These are phyloP conservation scores for Fusarium nodosum DNA, from an alignment of 2,329 filamentous ascomycete genomes.

Conservation along the genomic window DNA sequence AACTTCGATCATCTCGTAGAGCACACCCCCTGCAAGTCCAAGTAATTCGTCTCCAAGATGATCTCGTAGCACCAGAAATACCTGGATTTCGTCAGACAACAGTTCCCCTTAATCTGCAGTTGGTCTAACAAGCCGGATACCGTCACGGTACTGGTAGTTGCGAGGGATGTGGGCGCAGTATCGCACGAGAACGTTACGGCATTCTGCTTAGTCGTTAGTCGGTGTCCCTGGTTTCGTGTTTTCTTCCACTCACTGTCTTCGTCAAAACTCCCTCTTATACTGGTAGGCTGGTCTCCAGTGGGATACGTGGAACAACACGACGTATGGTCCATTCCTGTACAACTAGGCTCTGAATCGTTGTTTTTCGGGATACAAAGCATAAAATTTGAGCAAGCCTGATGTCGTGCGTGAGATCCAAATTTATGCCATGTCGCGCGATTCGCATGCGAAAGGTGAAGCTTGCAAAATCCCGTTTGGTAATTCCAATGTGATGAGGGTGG, in stretches of 20 bases:
- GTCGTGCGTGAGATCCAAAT: not conserved
- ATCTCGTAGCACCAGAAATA: slow-evolving; percentile 60
- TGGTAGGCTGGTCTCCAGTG: slow-evolving; percentile 2
- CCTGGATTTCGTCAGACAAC: slow-evolving; percentile 44
- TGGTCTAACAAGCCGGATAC: slow-evolving; percentile 56
- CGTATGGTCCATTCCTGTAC: slow-evolving; percentile 28
- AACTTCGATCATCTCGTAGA: slow-evolving; percentile 63
- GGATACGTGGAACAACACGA: not conserved
- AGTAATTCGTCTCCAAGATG: slow-evolving; percentile 62
- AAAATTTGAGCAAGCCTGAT: not conserved
- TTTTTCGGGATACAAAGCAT: not conserved
- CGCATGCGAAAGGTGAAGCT: not conserved
- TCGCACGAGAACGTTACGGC: slow-evolving; percentile 61
- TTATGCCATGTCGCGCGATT: not conserved
- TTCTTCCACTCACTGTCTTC: slow-evolving; percentile 40
- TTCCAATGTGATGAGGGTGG: not conserved
- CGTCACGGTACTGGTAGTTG: slow-evolving; percentile 62
- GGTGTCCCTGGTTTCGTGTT: not conserved
- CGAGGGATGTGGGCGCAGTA: slow-evolving; percentile 61
- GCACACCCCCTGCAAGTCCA: slow-evolving; percentile 59
- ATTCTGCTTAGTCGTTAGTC: slow-evolving; percentile 53
- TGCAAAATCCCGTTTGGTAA: not conserved
- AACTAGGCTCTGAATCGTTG: not conserved
- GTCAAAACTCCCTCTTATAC: slow-evolving; percentile 35
- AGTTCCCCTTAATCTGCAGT: not conserved